Base-by-base conservation (phyloP, 108 stramenopile genomes). In the Aureococcus anophagefferens region DNA sequence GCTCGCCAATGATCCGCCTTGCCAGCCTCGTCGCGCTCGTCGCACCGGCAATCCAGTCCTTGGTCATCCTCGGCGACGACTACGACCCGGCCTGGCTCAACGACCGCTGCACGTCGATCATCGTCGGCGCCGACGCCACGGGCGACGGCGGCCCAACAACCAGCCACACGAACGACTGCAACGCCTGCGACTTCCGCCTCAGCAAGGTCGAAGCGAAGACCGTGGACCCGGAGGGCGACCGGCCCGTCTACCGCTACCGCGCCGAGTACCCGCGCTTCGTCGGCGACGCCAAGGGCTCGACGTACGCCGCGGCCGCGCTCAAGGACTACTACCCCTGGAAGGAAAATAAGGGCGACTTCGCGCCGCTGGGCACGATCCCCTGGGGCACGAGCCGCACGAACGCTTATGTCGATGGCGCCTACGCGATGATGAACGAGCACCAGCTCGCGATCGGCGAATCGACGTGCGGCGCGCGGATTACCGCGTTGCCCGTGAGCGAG, bases 401-500 rank as follows among this genome's bases (percentile, higher is more conserved):
- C 68, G 89, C 83, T 3, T 88, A 86, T 68, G 70, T 90, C 32
- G 92, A 93, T 73, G 89, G 88, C 36, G 80, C 82, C 21, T 93
- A 91, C 66, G 89, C 80, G n/a, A 84, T 88, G 63, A 87, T 91
- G 46, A 93, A 93, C 78, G 89, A 91, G 71, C 72, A 84, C 36
- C 75, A 86, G 35, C 76, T 93, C 5, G 88, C 79, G 0, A 90
- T 93, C 34, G 89, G 90, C 16, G 92, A 91, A 79, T 85, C 83
- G 33, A 93, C 90, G 4, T 93, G 90, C 66, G 77, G 79, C 35
- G 85, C 80, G 11, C 75, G 76, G 30, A 81, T 71, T 82, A 82
- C 68, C 33, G 81, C 81, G n/a, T 76, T 70, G 4, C 80, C 81
- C 21, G 28, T 73, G 29, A 45, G 68, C 64, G 80, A 77, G 32